Evolutionary conservation across 179 eudicot species (phyloP).

Genomic region (Vitellaria paradoxa): DNA sequence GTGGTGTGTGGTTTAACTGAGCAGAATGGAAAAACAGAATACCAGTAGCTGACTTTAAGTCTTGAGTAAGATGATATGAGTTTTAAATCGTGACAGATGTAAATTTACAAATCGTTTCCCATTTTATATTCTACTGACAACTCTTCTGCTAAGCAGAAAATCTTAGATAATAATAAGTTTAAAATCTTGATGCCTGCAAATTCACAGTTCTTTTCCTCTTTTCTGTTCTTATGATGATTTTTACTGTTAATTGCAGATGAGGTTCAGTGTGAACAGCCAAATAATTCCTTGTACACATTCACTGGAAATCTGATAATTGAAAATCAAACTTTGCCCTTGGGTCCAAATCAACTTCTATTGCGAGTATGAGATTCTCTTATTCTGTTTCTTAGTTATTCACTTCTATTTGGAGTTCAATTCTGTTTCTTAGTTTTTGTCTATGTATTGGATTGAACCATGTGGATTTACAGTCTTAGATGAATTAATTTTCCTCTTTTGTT

Average conservation of each 20-base stretch:
- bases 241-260: slow-evolving; percentile 25
- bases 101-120: not conserved
- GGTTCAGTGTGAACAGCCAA: slow-evolving; percentile 64
- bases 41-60: not conserved
- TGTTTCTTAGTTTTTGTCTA: not conserved
- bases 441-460: not conserved
- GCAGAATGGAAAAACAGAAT: not conserved
- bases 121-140: not conserved
- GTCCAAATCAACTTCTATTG: slow-evolving; percentile 89
- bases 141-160: not conserved
- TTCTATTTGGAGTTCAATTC: not conserved
- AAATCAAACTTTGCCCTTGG: slow-evolving; percentile 81
- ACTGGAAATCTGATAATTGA: slow-evolving; percentile 91
- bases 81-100: not conserved
- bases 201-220: slow-evolving; percentile 29
- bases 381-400: not conserved
- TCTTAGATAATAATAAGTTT: slow-evolving; percentile 38
- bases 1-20: no score
- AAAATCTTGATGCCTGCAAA: not conserved
- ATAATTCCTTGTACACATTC: slow-evolving; percentile 93
- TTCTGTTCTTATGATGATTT: not conserved
- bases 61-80: not conserved
- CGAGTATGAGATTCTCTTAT: slow-evolving; percentile 51
- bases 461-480: not conserved
- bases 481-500: not conserved